Evolutionary conservation across 1,284 basidiomycete genomes (phyloP).

Genomic region (Pseudozyma tsukubaensis): DNA sequence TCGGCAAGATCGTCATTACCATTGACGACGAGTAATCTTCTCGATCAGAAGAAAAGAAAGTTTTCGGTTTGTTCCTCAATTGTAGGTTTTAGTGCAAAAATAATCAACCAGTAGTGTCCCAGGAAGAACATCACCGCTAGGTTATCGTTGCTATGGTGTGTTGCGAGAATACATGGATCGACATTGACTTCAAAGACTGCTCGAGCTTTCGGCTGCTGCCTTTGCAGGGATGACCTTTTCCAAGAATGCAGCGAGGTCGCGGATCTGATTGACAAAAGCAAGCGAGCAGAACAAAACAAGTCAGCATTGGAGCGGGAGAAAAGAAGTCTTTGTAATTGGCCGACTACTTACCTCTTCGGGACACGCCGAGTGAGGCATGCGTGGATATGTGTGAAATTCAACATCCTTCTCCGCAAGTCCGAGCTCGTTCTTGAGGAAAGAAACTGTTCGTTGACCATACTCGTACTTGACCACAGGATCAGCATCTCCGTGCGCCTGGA

Average conservation of each 20-base stretch:
- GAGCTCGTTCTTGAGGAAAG: constrained; percentile 54
- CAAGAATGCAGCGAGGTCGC: constrained; percentile 54
- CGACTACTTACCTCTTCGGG: constrained; percentile 57
- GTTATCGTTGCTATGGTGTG: too few species aligned
- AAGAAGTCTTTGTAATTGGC: too few species aligned
- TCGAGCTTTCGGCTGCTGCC: constrained; percentile 6
- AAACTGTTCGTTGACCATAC: constrained; percentile 53
- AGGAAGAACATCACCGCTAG: too few species aligned
- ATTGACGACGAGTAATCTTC: constrained; percentile 34
- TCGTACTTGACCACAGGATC: constrained; percentile 64
- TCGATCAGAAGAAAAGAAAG: not conserved
- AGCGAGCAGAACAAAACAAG: not conserved
- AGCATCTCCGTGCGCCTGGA: constrained; percentile 63
- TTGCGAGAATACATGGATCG: not conserved
- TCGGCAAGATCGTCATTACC: constrained; percentile 71
- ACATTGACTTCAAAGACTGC: too few species aligned
- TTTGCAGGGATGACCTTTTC: constrained; percentile 53
- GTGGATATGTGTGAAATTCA: constrained; percentile 55
- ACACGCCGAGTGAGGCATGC: constrained; percentile 66
- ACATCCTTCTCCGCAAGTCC: constrained; percentile 49
- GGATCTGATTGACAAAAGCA: constrained; percentile 32
- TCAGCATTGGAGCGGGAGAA: not conserved
- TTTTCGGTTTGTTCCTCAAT: not conserved
- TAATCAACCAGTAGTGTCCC: too few species aligned
- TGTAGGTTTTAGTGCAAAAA: too few species aligned